phyloP scores from a whole-genome alignment of 148 eudicot species.

The Rhododendron vialii region DNA sequence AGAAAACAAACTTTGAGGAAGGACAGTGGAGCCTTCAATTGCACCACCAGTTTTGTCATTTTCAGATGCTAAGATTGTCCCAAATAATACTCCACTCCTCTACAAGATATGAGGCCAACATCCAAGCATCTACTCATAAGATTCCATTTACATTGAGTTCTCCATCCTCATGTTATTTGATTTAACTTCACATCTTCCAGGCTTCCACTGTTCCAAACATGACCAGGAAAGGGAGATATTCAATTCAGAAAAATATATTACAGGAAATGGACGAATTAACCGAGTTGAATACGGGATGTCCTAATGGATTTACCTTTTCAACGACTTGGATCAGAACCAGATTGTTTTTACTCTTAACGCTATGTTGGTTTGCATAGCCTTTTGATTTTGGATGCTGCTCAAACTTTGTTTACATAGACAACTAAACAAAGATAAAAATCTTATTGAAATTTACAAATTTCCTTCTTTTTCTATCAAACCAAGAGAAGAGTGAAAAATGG shows the following conservation, averaged over 20 bases:
- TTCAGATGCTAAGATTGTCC: slow-evolving; percentile 11
- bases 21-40: slow-evolving; percentile 21
- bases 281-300: background rate
- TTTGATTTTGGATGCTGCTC: background rate
- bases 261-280: background rate
- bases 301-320: background rate
- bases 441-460: too few species aligned
- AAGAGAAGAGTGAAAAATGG: background rate
- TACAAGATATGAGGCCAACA: background rate
- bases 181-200: background rate
- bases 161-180: background rate
- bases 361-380: too few species aligned
- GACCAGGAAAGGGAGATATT: background rate
- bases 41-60: slow-evolving; percentile 20
- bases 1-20: slow-evolving; percentile 4
- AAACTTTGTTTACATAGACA: background rate
- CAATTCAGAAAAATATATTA: background rate
- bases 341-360: too few species aligned
- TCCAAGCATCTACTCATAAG: slow-evolving; percentile 11
- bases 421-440: background rate
- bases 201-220: background rate
- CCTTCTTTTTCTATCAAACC: too few species aligned
- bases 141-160: background rate
- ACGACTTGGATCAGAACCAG: background rate
- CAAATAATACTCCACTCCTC: background rate